phyloP scores from a whole-genome alignment of 345 rosid genomes.

The Salix dunnii region DNA sequence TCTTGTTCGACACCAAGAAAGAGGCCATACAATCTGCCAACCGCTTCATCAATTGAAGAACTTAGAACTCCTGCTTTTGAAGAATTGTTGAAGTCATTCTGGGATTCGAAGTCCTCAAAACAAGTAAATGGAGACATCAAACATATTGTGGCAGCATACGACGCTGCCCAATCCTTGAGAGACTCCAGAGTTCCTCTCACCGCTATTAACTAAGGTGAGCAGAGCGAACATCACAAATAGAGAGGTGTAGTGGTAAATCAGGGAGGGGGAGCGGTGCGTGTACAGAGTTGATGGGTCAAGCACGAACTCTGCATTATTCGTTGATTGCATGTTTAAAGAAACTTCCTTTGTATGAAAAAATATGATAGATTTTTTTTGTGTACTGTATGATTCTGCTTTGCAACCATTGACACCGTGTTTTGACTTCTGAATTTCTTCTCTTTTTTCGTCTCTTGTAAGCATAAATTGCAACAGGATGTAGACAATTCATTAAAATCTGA shows the following conservation, averaged over 20 bases:
- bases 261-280: constrained; percentile 12
- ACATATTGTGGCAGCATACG: constrained; percentile 47
- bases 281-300: constrained; percentile 32
- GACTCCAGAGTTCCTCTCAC: constrained; percentile 89
- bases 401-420: not conserved
- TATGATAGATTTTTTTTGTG: constrained; percentile 6
- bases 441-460: too few relatives aligned
- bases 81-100: constrained; percentile 64
- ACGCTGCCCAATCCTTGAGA: constrained; percentile 57
- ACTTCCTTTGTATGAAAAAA: constrained; percentile 10
- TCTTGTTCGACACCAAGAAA: constrained; percentile 88
- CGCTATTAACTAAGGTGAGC: constrained; percentile 60
- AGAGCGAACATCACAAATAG: constrained; percentile 5
- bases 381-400: not conserved
- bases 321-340: constrained; percentile 28
- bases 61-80: constrained; percentile 85
- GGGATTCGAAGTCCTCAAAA: constrained; percentile 60
- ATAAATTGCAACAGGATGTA: too few relatives aligned
- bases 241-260: constrained; percentile 6
- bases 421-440: too few relatives aligned
- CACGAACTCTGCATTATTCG: constrained; percentile 20
- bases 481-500: too few relatives aligned
- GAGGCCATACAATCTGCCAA: constrained; percentile 72
- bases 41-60: constrained; percentile 72
- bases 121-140: constrained; percentile 74